Evolutionary conservation across 23 red algal genomes (phyloP).

Genomic region (Gracilariopsis chorda): DNA sequence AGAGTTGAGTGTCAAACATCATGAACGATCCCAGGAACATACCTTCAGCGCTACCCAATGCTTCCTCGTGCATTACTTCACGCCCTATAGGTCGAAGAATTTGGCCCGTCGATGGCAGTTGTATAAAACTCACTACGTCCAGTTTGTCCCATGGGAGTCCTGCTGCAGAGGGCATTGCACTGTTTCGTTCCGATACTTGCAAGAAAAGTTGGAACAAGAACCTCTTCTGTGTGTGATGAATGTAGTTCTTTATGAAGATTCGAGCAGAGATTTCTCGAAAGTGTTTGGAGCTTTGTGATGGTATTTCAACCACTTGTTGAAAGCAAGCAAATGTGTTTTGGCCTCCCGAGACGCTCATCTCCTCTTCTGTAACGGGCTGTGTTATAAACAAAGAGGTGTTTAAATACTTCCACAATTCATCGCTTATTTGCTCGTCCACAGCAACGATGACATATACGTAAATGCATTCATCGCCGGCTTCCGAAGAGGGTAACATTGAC

Average conservation of each 20-base stretch:
- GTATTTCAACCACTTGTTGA: background rate
- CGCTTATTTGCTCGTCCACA: background rate
- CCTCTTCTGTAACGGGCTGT: background rate
- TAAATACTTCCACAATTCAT: background rate
- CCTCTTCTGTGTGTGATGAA: background rate
- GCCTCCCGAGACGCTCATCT: background rate
- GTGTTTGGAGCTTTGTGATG: background rate
- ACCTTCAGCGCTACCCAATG: background rate
- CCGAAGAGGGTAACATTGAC: background rate
- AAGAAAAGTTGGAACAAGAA: background rate
- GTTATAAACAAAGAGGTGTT: background rate
- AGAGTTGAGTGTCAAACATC: background rate
- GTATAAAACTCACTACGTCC: background rate
- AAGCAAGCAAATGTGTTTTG: background rate
- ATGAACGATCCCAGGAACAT: background rate
- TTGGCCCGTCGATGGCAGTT: background rate
- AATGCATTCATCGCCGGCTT: background rate
- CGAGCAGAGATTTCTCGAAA: background rate
- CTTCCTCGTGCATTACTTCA: background rate
- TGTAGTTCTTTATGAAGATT: background rate
- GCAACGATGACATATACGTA: slow-evolving; percentile 20
- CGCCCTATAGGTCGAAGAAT: background rate
- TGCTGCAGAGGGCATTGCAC: background rate
- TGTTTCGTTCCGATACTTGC: background rate
- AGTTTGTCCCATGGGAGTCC: background rate